Base-by-base conservation (phyloP, 2,329 filamentous ascomycete species). In the Epichloe hybrida region DNA sequence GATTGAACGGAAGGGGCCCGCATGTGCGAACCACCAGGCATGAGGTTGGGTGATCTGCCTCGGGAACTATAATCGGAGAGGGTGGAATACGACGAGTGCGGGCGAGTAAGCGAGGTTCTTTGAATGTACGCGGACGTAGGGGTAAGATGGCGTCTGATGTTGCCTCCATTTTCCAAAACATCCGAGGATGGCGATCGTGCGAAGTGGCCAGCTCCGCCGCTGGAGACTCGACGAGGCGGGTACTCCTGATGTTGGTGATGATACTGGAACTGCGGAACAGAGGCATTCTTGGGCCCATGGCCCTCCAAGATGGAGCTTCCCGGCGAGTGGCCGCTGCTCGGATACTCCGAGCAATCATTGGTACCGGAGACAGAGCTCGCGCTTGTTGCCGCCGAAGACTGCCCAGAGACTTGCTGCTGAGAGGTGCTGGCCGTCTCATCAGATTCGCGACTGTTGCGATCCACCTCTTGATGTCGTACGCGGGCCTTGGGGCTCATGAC, bases 51-150 rank as follows among this genome's bases (percentile, higher is more conserved):
- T 13, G 80, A 83, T 36, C 84, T 80, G 36, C 83, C 82, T 49
- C 83, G 79, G 36, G 70, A 68, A 31, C 76, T 77, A 54, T 80
- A 69, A 46, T 95, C 88, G 15, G 86, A 88, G 46, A 78, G 77
- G 13, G 79, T 74, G 2, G 87, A 93, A 65, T 89, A 90, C 5
- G 83, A 74, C 12, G 90, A 95, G 23, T 75, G 75, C 5, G 89
- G 89, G 48, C 90, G 77, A 40, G 77, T 76, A 55, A 85, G 63
- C 13, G 79, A 80, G 53, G 72, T 79, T 60, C 79, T 70, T 59
- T 74, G 71, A 56, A 76, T 71, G 59, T 72, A 70, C 59, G 72
- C 69, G 12, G 76, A 74, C 43, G 67, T 79, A 21, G 77, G 81
- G 3, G 81, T 81, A 37, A 87, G 68, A 62, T 84, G 79, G 45